These are phyloP conservation scores for Elaeis guineensis DNA, from an alignment of 176 grass and related monocot genomes.

Conservation along the genomic window DNA sequence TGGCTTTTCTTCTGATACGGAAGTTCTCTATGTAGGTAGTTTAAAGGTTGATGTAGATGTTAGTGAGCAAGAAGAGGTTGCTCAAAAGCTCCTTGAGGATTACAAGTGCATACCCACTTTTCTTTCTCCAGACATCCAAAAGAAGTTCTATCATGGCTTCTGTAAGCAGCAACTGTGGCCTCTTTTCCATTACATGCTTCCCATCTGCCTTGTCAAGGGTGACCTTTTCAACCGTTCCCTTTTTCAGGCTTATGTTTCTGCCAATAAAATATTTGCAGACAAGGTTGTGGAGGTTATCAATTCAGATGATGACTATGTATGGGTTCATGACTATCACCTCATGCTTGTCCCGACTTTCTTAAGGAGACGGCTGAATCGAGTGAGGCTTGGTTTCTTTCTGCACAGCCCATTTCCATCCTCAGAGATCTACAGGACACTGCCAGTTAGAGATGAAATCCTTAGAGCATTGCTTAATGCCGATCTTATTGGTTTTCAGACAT, in stretches of 20 bases:
- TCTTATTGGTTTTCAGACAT: conserved; percentile 13
- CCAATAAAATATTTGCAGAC: conserved; percentile 12
- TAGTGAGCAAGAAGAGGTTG: conserved; percentile 1
- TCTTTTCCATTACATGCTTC: conserved; percentile 14
- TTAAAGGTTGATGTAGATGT: no score
- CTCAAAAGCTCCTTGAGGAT: conserved; percentile 3
- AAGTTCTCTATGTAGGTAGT: no score
- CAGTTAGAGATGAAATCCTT: conserved; percentile 5
- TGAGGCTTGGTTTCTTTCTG: conserved; percentile 8
- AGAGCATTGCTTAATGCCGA: conserved; percentile 3
- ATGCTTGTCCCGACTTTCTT: conserved; percentile 8
- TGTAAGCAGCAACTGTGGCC: conserved; percentile 9
- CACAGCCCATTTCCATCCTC: conserved; percentile 9
- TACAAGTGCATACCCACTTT: conserved; percentile 4
- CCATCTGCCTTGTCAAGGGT: background rate
- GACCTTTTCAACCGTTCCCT: background rate
- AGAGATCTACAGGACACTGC: conserved; percentile 8
- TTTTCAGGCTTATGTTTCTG: conserved; percentile 11
- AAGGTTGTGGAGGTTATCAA: conserved; percentile 9
- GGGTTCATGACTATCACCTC: conserved; percentile 7
- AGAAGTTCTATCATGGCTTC: conserved; percentile 10
- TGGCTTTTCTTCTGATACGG: no score
- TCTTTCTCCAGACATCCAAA: background rate
- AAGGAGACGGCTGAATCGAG: conserved; percentile 2
- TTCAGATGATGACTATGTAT: conserved; percentile 7